Evolutionary conservation across 148 eudicot genomes (phyloP).

Genomic region (Cornus kousa): DNA sequence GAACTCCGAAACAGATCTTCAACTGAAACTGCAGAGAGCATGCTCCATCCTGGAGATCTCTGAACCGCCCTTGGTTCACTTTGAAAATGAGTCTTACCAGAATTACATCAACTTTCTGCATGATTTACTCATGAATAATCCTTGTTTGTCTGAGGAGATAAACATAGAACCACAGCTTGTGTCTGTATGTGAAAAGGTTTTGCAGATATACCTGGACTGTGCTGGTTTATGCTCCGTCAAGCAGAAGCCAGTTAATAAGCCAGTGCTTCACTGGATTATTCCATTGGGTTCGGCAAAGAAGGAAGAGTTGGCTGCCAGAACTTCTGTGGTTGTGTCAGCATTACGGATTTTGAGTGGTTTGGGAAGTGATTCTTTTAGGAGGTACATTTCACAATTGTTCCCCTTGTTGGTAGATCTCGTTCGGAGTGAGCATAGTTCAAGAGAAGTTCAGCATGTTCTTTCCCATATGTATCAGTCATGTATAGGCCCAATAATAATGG

Average conservation of each 20-base stretch:
- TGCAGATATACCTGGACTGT: conserved; percentile 74
- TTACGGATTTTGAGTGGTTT: conserved; percentile 54
- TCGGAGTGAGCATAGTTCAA: conserved; percentile 61
- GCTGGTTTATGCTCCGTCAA: conserved; percentile 38
- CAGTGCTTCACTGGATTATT: conserved; percentile 56
- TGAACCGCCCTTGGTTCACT: conserved; percentile 79
- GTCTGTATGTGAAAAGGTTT: conserved; percentile 60
- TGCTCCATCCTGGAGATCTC: conserved; percentile 80
- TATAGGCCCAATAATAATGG: conserved; percentile 59
- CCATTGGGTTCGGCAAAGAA: conserved; percentile 75
- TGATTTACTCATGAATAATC: conserved; percentile 43
- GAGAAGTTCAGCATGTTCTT: conserved; percentile 52
- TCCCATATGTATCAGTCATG: conserved; percentile 50
- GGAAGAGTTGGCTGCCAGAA: conserved; percentile 84
- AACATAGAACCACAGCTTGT: conserved; percentile 54
- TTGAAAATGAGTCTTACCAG: conserved; percentile 76
- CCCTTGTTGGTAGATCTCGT: conserved; percentile 73
- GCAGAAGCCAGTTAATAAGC: conserved; percentile 30
- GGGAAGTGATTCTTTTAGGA: conserved; percentile 49
- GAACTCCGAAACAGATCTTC: conserved; percentile 48
- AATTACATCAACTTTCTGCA: conserved; percentile 65
- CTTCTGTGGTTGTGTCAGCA: conserved; percentile 62
- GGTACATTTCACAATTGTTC: conserved; percentile 50
- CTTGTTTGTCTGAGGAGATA: conserved; percentile 47
- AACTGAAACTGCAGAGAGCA: conserved; percentile 60